Percentiles rank a stretch among this genome's conserved stretches.
Conservation (phyloP, 1,139 yeast genomes). For the Candida tropicalis region DNA sequence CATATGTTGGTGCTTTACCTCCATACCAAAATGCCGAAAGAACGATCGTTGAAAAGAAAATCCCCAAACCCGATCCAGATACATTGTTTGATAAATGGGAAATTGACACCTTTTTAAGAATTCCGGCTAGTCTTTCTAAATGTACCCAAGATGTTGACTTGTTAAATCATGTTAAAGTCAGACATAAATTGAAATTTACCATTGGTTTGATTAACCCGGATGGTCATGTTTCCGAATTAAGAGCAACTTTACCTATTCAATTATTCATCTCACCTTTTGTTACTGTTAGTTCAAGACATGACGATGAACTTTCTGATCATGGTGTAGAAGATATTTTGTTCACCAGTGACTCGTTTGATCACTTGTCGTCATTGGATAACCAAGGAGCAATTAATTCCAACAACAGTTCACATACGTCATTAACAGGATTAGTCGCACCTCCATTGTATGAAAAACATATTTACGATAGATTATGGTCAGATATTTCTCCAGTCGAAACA, state of each 20-base stretch:
- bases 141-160: conserved; percentile 87
- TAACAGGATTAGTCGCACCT: conserved; percentile 70
- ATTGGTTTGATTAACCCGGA: conserved; percentile 70
- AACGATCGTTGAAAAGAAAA: conserved; percentile 42
- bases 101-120: conserved; percentile 53
- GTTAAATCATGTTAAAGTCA: conserved; percentile 58
- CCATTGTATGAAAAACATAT: conserved; percentile 86
- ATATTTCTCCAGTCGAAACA: conserved; percentile 59
- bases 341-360: conserved; percentile 27
- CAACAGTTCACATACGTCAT: conserved; percentile 34
- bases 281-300: conserved; percentile 57
- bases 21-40: conserved; percentile 64
- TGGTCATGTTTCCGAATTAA: conserved; percentile 74
- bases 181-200: conserved; percentile 70
- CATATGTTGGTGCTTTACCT: conserved; percentile 61
- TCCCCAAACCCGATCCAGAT: conserved; percentile 24
- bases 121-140: conserved; percentile 74
- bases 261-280: conserved; percentile 83
- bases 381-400: conserved; percentile 22
- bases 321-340: conserved; percentile 38
- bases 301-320: conserved; percentile 22
- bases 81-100: conserved; percentile 76
- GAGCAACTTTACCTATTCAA: conserved; percentile 72
- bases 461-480: conserved; percentile 84
- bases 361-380: conserved; percentile 17